Evolutionary conservation across 2,329 filamentous ascomycete species (phyloP), one percentile per base, ranked within the genome.

Genomic region (Monilinia vaccinii-corymbosi): DNA sequence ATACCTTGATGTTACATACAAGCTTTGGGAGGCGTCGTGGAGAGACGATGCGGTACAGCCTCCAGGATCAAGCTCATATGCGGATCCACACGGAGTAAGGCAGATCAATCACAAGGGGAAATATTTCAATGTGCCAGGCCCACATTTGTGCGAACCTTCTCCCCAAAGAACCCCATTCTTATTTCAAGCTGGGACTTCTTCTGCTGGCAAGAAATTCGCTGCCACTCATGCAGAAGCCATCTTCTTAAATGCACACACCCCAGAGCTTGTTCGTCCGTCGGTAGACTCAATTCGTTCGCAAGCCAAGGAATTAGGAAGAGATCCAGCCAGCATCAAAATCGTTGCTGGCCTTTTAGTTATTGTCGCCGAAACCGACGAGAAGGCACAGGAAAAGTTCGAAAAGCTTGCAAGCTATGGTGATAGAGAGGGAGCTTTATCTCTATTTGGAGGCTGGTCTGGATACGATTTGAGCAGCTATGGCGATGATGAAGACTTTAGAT

Each of bases 371-470:
- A 89, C 86, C 0, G 80, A 87, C 63, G 83, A 85, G 60, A 85
- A 88, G 68, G 87, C 87, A 0, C 73, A 78, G 61, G 80, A 77
- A 8, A 89, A 89, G 72, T 81, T 85, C 56, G 73, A 76, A 0
- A 82, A 88, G 6, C 84, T 83, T 62, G 76, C 79, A 11, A 77
- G 79, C 59, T 82, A 88, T 67, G 87, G 84, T 0, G 80, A 80
- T 2, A 76, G 80, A 46, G 87, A 86, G 64, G 87, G 87, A 2
- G 87, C 86, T 0, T 69, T 89, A 60, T 84, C 86, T 1, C 72
- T 90, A 21, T 91, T 90, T 66, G 85, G 86, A 23, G 87, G 87
- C 1, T 91, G 87, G 86, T 89, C 87, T 0, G 87, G 84, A 0
- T 84, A 86, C 50, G 82, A 88, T 68, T 73, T 87, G 28, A 75